Percentiles rank a stretch among this genome's conserved stretches.
Conservation (phyloP, 2,329 filamentous ascomycete species). For the Paraconiothyrium brasiliense region DNA sequence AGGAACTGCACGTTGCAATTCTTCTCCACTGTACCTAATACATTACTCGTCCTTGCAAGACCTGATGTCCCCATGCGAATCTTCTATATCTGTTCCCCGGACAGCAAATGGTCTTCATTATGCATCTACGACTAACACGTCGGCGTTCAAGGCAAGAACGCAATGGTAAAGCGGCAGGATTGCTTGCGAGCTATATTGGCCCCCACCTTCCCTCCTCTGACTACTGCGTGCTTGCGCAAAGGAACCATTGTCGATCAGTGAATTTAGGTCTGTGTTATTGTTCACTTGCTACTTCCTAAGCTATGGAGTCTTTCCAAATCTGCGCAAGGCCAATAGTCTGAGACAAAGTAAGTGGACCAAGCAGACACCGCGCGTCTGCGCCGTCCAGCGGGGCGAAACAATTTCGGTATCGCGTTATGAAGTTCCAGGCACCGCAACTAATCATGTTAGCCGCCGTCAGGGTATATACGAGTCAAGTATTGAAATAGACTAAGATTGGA, state of each 20-base stretch:
- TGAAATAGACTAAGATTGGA: not conserved
- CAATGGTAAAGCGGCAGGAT: not conserved
- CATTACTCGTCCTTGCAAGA: not conserved
- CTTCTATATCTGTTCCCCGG: no score
- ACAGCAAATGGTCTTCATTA: not conserved
- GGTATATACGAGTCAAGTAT: not conserved
- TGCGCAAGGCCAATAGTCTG: no score
- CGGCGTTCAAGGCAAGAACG: not conserved
- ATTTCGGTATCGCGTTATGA: constrained; percentile 1
- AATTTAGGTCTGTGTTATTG: no score
- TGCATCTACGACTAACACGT: not conserved
- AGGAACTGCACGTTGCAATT: not conserved
- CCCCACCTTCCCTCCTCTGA: no score
- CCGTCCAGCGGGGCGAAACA: not conserved
- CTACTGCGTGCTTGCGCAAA: no score
- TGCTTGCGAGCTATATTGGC: no score
- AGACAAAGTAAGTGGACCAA: no score
- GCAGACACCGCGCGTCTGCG: no score
- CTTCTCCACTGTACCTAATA: not conserved
- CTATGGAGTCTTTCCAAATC: no score
- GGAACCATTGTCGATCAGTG: no score
- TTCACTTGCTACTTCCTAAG: no score
- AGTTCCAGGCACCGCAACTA: not conserved
- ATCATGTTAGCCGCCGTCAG: not conserved
- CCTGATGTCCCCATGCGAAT: not conserved